Evolutionary conservation across 345 rosid genomes (phyloP).

Genomic region (Camelina sativa): DNA sequence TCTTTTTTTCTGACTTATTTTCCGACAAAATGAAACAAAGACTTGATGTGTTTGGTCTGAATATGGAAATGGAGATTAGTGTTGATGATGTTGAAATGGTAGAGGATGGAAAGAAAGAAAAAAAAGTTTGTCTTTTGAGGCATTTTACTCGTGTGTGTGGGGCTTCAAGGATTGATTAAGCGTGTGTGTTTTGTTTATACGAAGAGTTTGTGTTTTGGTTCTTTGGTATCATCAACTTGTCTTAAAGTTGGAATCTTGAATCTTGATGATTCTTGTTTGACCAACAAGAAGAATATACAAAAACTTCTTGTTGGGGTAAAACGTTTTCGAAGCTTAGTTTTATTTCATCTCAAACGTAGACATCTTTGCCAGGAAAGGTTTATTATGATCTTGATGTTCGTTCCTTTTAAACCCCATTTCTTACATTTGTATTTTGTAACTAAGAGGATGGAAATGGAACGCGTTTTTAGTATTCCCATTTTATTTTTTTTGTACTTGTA

Average conservation of each 20-base stretch:
- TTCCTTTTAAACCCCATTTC: neutral
- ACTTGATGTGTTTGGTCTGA: slow-evolving; percentile 23
- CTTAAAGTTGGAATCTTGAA: slow-evolving; percentile 27
- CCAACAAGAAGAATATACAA: slow-evolving; percentile 20
- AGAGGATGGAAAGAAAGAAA: neutral
- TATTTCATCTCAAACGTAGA: slow-evolving; percentile 20
- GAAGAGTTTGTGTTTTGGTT: neutral
- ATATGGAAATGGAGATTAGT: slow-evolving; percentile 2
- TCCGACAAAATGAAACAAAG: neutral
- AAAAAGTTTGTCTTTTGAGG: neutral
- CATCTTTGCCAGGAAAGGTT: slow-evolving; percentile 18
- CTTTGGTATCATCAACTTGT: slow-evolving; percentile 4
- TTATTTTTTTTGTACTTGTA: slow-evolving; percentile 4
- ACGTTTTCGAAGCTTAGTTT: slow-evolving; percentile 8
- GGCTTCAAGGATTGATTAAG: slow-evolving; percentile 5
- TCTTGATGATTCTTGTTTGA: slow-evolving; percentile 39
- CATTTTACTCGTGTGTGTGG: neutral
- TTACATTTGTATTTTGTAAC: neutral
- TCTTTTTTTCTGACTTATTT: neutral
- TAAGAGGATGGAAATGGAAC: slow-evolving; percentile 44
- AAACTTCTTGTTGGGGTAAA: slow-evolving; percentile 28
- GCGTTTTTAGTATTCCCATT: slow-evolving; percentile 31
- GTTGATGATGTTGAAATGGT: neutral
- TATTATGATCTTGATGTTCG: slow-evolving; percentile 16
- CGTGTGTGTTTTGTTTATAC: slow-evolving; percentile 22